phyloP scores from a whole-genome alignment of 2,329 filamentous ascomycete genomes.

The Bipolaris victoriae region DNA sequence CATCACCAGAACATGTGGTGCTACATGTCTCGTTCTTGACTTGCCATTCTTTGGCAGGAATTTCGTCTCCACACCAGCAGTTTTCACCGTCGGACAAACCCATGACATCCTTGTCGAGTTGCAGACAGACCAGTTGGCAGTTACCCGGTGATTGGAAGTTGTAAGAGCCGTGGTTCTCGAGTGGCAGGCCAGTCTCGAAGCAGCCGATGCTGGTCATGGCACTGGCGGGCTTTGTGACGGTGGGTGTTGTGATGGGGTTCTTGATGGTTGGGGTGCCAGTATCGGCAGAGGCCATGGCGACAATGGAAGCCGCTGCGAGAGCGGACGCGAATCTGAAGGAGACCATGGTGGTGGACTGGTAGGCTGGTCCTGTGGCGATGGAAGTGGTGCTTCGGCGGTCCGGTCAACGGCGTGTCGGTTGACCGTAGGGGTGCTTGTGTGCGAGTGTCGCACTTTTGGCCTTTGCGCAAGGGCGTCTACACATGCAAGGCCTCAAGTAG shows the following conservation, averaged over 20 bases:
- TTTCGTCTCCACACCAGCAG: slow-evolving; percentile 75
- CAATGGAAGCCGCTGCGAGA: slow-evolving; percentile 40
- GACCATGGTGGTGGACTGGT: slow-evolving; percentile 38
- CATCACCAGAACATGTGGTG: slow-evolving; percentile 65
- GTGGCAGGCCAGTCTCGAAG: slow-evolving; percentile 56
- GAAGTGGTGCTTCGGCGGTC: slow-evolving; percentile 14
- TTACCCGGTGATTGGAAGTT: slow-evolving; percentile 62
- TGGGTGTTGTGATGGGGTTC: slow-evolving; percentile 41
- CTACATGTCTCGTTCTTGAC: slow-evolving; percentile 67
- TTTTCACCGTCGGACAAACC: slow-evolving; percentile 65
- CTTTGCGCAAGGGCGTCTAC: slow-evolving; percentile 26
- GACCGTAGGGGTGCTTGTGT: slow-evolving; percentile 2
- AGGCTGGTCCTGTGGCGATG: slow-evolving; percentile 9
- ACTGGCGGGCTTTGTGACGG: slow-evolving; percentile 34
- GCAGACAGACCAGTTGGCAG: slow-evolving; percentile 60
- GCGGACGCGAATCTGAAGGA: slow-evolving; percentile 41
- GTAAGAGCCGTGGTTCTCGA: slow-evolving; percentile 57
- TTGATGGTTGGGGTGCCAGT: slow-evolving; percentile 22
- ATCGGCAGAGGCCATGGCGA: slow-evolving; percentile 35
- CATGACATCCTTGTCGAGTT: slow-evolving; percentile 61
- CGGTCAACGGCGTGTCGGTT: slow-evolving; percentile 25
- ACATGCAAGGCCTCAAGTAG: slow-evolving; percentile 32
- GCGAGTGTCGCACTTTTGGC: slow-evolving; percentile 30
- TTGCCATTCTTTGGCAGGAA: slow-evolving; percentile 65
- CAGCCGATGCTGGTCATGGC: slow-evolving; percentile 55